These are phyloP conservation scores for Bipolaris oryzae DNA, from an alignment of 2,329 filamentous ascomycete genomes.

Conservation along the genomic window DNA sequence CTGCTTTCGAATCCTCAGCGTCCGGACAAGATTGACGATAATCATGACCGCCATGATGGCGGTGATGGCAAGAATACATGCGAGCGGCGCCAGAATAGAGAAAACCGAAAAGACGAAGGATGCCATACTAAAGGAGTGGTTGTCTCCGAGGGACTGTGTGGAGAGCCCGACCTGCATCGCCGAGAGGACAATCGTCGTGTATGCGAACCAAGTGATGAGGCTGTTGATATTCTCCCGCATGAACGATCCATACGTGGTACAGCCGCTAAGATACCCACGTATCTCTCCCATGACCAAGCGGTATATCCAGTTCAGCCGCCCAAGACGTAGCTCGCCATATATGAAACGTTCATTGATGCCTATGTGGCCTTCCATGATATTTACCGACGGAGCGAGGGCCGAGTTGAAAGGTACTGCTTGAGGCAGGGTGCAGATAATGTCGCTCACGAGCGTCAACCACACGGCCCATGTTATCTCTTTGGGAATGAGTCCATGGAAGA, in stretches of 20 bases:
- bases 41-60: slow-evolving; percentile 20
- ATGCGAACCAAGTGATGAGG: slow-evolving; percentile 32
- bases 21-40: slow-evolving; percentile 10
- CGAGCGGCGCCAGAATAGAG: slow-evolving; percentile 28
- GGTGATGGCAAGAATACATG: slow-evolving; percentile 20
- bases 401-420: background rate
- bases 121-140: slow-evolving; percentile 28
- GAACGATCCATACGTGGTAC: slow-evolving; percentile 33
- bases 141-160: slow-evolving; percentile 20
- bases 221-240: slow-evolving; percentile 32
- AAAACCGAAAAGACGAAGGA: slow-evolving; percentile 32
- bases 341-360: slow-evolving; percentile 33
- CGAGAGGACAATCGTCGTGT: slow-evolving; percentile 34
- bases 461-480: slow-evolving; percentile 28
- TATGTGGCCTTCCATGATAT: background rate
- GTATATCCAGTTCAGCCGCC: slow-evolving; percentile 35
- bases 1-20: slow-evolving; percentile 20
- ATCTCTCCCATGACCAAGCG: slow-evolving; percentile 19
- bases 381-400: background rate
- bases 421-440: slow-evolving; percentile 7
- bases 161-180: slow-evolving; percentile 36
- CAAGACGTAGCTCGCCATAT: slow-evolving; percentile 34
- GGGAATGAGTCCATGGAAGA: slow-evolving; percentile 22
- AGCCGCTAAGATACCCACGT: slow-evolving; percentile 29
- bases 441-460: slow-evolving; percentile 23